Evolutionary conservation across 805 yeast genomes (phyloP).

Genomic region (Candida xyloterini): DNA sequence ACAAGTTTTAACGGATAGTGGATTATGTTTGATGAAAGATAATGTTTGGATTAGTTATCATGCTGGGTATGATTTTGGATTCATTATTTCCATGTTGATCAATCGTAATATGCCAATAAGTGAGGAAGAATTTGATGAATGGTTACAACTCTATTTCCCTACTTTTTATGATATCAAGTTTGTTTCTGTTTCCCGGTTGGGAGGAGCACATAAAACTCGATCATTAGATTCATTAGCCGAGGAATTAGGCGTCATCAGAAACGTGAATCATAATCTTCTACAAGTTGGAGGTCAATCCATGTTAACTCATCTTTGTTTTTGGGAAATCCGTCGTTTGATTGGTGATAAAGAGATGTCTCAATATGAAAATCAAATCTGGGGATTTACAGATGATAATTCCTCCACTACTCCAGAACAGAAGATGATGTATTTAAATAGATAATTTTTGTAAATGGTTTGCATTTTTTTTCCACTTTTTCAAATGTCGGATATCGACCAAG

Average conservation of each 20-base stretch:
- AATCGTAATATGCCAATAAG: constrained; percentile 76
- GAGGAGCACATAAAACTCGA: constrained; percentile 26
- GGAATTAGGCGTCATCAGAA: constrained; percentile 64
- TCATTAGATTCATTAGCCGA: constrained; percentile 66
- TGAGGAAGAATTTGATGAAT: constrained; percentile 71
- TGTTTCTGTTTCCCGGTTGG: constrained; percentile 32
- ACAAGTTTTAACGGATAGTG: constrained; percentile 80
- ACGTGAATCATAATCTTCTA: constrained; percentile 45
- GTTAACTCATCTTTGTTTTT: constrained; percentile 61
- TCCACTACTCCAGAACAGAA: constrained; percentile 1
- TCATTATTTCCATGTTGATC: constrained; percentile 71
- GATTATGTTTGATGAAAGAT: constrained; percentile 67
- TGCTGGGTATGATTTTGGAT: constrained; percentile 92
- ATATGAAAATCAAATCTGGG: constrained; percentile 32
- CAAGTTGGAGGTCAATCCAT: constrained; percentile 64
- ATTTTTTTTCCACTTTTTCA: constrained; percentile 5
- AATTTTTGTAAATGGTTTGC: background rate
- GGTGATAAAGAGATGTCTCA: constrained; percentile 19
- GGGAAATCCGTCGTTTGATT: constrained; percentile 43
- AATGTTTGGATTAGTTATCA: constrained; percentile 91
- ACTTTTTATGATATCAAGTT: constrained; percentile 77
- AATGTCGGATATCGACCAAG: constrained; percentile 26
- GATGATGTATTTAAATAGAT: constrained; percentile 7
- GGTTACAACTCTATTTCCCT: constrained; percentile 74
- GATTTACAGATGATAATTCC: constrained; percentile 25